Evolutionary conservation across 2,329 filamentous ascomycete species (phyloP), one percentile per base, ranked within the genome.

Genomic region (Colletotrichum salicis): DNA sequence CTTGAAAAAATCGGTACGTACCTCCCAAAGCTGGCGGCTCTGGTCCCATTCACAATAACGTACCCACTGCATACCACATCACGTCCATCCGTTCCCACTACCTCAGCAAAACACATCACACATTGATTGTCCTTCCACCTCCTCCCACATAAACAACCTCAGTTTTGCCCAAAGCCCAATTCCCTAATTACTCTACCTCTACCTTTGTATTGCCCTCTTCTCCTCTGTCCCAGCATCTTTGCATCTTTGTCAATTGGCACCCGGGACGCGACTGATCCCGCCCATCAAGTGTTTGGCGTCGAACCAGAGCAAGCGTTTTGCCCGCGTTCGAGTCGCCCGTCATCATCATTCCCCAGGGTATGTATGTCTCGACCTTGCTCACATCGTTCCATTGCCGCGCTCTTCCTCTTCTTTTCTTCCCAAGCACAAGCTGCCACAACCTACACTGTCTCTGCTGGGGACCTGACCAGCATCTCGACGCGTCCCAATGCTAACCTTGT

Each of bases 51-150:
- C 58, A 54, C 69, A 69, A 71, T 71, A 64, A 22, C 22, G 41
- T 55, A 64, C 69, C 65, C 69, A 71, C 70, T 54, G 22, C 67
- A 70, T 64, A 70, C 70, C 66, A 72, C 70, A 70, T 72, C 70
- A 72, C 70, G 70, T 72, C 70, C 59, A 64, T 33, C 33, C 24
- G 70, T 71, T 72, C 60, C 67, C 70, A 70, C 70, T 66, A 66
- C 67, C 70, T 70, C 41, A 66, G 70, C 67, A 72, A 72, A 69
- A 71, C 69, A 71, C 64, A 69, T 61, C 62, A 64, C 65, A 60
- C 65, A 69, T 56, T 55, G 22, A 58, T 64, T 48, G 58, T 59
- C 59, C 48, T 59, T 56, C 54, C 69, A 59, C 27, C 41, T 64
- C 59, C 19, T 61, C 54, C 54, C 69, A 69, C 54, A 60, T 64